phyloP scores from a whole-genome alignment of 805 yeast species.

The Candida sphagnicola region DNA sequence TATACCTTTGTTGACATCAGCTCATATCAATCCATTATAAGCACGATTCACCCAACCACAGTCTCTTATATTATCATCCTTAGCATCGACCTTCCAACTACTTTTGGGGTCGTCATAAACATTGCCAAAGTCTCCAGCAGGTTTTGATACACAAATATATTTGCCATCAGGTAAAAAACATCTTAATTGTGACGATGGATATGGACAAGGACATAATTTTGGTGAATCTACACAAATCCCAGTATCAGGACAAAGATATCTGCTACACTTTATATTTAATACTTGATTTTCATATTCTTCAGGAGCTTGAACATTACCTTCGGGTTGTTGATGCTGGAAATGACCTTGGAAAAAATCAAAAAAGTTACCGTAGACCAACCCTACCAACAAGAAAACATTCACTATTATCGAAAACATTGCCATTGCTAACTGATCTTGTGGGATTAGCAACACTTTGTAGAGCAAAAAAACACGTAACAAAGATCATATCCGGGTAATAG shows the following conservation, averaged over 20 bases:
- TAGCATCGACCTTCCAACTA: slow-evolving; percentile 47
- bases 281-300: slow-evolving; percentile 36
- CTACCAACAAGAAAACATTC: slow-evolving; percentile 7
- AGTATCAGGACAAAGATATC: slow-evolving; percentile 81
- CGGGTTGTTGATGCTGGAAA: slow-evolving; percentile 19
- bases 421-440: too few species aligned
- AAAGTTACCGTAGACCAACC: slow-evolving; percentile 23
- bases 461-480: background rate
- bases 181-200: slow-evolving; percentile 77
- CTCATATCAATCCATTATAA: slow-evolving; percentile 45
- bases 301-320: slow-evolving; percentile 21
- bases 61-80: slow-evolving; percentile 56
- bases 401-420: background rate
- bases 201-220: slow-evolving; percentile 85
- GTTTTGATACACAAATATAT: slow-evolving; percentile 80
- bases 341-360: slow-evolving; percentile 33
- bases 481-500: background rate
- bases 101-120: slow-evolving; percentile 36
- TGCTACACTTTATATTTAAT: slow-evolving; percentile 47
- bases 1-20: background rate
- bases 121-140: slow-evolving; percentile 42
- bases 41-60: slow-evolving; percentile 84
- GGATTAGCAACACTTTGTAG: too few species aligned
- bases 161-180: slow-evolving; percentile 71
- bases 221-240: slow-evolving; percentile 67